Base-by-base conservation (phyloP, 371 early-diverging fungal genomes). In the Mortierella sp. region DNA sequence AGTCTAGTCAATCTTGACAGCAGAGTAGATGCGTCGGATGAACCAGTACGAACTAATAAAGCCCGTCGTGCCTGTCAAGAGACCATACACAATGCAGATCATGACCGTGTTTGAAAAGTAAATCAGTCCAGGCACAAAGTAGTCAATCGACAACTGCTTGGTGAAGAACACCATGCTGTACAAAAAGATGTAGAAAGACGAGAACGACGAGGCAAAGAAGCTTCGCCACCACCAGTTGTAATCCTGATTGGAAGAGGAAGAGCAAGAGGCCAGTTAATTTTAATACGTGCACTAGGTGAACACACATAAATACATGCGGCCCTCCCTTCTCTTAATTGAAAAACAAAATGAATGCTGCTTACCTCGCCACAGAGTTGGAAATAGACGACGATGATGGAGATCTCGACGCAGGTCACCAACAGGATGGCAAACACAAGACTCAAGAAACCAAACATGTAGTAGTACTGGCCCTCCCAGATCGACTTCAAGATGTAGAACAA, bases 381-480 rank as follows among this genome's bases (percentile, higher is more conserved):
- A 85, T 97, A 98, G 34, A 93, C 92, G 89, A 96, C 91, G 76
- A 97, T 86, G 19, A 98, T 89, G 1, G 98, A 91, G 10, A 97
- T 93, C 79, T 96, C 93, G 9, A 94, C 89, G 67, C 96, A 95
- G 0, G 97, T 96, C 64, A 97, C 77, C 29, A 96, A 81, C 79
- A 97, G 85, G 48, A 97, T 93, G 64, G 90, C 79, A 79, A 95
- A 96, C 34, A 96, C 96, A 40, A 96, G 85, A 67, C 94, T 90
- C 43, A 96, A 79, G 80, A 95, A 97, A 53, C 91, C 97, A 82
- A 96, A 96, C 79, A 96, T 93, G 88, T 97, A 97, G 86, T 97
- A 98, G 79, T 96, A 89, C 67, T 93, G 92, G 73, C 95, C 94
- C 85, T 92, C 93, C 97, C 97, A 97, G 61, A 98, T 94, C n/a